phyloP scores from a whole-genome alignment of 371 early-diverging fungal species.

The Apophysomyces variabilis region DNA sequence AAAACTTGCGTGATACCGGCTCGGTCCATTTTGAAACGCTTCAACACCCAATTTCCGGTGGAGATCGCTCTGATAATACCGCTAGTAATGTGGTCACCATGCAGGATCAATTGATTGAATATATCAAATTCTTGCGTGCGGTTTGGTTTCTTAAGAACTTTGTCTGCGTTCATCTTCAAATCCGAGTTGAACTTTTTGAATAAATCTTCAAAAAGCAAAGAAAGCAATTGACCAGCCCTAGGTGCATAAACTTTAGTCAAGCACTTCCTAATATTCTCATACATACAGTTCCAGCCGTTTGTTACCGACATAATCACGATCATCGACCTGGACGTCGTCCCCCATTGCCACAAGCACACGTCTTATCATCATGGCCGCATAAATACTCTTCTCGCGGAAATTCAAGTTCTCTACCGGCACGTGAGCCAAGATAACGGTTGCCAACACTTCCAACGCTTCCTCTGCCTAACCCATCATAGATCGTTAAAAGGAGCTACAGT shows the following conservation, averaged over 20 bases:
- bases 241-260: background rate
- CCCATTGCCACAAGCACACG: slow-evolving; percentile 90
- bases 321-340: slow-evolving; percentile 89
- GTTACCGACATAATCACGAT: slow-evolving; percentile 99
- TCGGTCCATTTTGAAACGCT: slow-evolving; percentile 99
- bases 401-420: slow-evolving; percentile 92
- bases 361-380: slow-evolving; percentile 98
- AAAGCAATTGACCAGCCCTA: slow-evolving; percentile 97
- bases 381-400: slow-evolving; percentile 94
- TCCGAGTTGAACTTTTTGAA: slow-evolving; percentile 98
- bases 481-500: background rate
- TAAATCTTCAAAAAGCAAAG: slow-evolving; percentile 99
- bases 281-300: slow-evolving; percentile 98
- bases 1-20: slow-evolving; percentile 99
- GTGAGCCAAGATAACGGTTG: slow-evolving; percentile 95
- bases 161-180: slow-evolving; percentile 89
- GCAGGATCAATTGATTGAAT: slow-evolving; percentile 81
- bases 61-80: slow-evolving; percentile 98
- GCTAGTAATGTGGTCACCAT: slow-evolving; percentile 92
- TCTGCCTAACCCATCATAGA: slow-evolving; percentile 58
- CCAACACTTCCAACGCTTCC: slow-evolving; percentile 92
- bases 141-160: slow-evolving; percentile 91
- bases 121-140: slow-evolving; percentile 97
- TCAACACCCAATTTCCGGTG: slow-evolving; percentile 99
- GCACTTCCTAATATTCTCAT: background rate